Evolutionary conservation across 2,329 filamentous ascomycete genomes (phyloP).

Genomic region (Zasmidium cellare): DNA sequence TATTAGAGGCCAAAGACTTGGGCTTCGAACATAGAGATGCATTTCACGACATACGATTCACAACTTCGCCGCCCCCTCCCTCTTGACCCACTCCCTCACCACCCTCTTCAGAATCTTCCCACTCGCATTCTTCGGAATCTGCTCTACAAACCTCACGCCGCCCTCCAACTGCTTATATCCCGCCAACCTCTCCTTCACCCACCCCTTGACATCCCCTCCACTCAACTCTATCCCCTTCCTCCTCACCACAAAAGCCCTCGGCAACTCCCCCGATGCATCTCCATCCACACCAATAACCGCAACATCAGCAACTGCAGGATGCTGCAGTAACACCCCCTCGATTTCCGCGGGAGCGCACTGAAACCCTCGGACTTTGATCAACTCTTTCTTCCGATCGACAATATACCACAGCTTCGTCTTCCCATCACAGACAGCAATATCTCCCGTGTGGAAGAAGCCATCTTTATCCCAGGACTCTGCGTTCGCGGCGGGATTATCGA

Average conservation of each 20-base stretch:
- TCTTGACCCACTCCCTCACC: conserved; percentile 46
- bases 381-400: conserved; percentile 53
- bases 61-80: conserved; percentile 64
- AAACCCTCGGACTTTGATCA: conserved; percentile 57
- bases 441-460: conserved; percentile 51
- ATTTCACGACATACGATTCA: conserved; percentile 42
- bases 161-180: conserved; percentile 52
- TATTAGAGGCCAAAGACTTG: no score
- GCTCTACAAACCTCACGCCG: conserved; percentile 41
- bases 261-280: conserved; percentile 32
- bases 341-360: conserved; percentile 54
- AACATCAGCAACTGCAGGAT: conserved; percentile 48
- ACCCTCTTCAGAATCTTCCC: conserved; percentile 41
- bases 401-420: conserved; percentile 77
- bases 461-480: conserved; percentile 47
- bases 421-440: conserved; percentile 63
- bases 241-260: conserved; percentile 31
- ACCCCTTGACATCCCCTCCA: conserved; percentile 41
- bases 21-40: no score
- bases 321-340: conserved; percentile 48
- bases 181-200: conserved; percentile 40
- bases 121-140: conserved; percentile 31
- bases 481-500: conserved; percentile 52
- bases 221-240: conserved; percentile 33
- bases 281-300: conserved; percentile 57